Evolutionary conservation across 148 eudicot genomes (phyloP), one percentile per base, ranked within the genome.

Genomic region (Oxyria digyna): DNA sequence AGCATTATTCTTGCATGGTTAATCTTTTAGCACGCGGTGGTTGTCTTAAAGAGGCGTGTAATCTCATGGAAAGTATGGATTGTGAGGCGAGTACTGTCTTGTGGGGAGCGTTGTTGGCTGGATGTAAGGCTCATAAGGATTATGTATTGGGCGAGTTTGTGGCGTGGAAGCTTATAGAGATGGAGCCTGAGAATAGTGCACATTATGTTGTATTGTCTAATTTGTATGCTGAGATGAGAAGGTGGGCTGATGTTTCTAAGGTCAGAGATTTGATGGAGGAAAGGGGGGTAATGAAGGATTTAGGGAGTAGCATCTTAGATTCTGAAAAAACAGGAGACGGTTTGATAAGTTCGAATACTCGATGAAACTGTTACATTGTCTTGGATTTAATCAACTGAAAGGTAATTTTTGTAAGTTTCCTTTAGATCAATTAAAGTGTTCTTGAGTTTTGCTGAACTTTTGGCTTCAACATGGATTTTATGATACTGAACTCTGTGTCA

Each of bases 1-100:
- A 85, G 59, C 92, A 85, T 57, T 87, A 85, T 69, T 85, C 87
- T 32, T 87, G 92, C 64, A 72, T 87, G 79, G 55, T 85, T n/a
- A 87, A 85, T 74, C 85, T 87, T 55, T 65, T 81, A 73, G 87
- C 84, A 6, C 83, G 85, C 71, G 87, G 82, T 37, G 85, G 83
- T 29, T 50, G 62, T 79, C 75, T 85, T 33, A 37, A 71, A 18
- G 78, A 85, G 72, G 92, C 92, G 4, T 32, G 77, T 20, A 70
- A 74, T 13, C 76, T 85, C 33, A 74, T 77, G 73, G 70, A 42
- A 54, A 50, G 73, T 68, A 87, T 87, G 85, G 81, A 85, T 18
- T 76, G 78, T 75, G 63, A 69, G 54, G 82, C 87, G 40, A 85
- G 78, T 43, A 85, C 83, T 67, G 85, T 73, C 15, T 50, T 87